phyloP scores from a whole-genome alignment of 495 filamentous ascomycete genomes.

The Penicilliopsis zonata region DNA sequence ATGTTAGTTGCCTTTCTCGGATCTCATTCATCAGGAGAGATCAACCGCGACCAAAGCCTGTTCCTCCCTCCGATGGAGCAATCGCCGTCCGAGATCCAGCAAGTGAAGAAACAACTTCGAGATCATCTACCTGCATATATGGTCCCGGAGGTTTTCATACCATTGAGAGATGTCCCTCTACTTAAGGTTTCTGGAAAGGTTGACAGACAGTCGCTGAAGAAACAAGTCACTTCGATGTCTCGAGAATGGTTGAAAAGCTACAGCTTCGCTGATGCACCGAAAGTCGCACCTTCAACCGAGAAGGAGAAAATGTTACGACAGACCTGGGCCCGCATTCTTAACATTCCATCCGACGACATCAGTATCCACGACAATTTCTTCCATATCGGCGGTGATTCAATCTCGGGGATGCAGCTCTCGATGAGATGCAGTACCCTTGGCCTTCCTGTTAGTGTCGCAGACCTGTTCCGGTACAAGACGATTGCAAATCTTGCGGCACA shows the following conservation, averaged over 20 bases:
- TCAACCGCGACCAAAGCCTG: not conserved
- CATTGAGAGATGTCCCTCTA: conserved; percentile 4
- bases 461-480: conserved; percentile 7
- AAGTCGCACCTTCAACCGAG: conserved; percentile 2
- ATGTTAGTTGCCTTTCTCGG: not conserved
- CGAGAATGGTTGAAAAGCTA: conserved; percentile 3
- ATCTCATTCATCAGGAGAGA: not conserved
- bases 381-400: conserved; percentile 11
- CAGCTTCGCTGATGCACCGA: not conserved
- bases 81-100: not conserved
- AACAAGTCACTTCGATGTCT: conserved; percentile 2
- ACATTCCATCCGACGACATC: conserved; percentile 10
- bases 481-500: conserved; percentile 6
- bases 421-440: not conserved
- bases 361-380: conserved; percentile 15
- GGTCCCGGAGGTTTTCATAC: conserved; percentile 6
- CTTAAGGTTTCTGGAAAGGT: conserved; percentile 10
- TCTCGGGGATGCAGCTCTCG: conserved; percentile 10
- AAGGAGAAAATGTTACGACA: conserved; percentile 14
- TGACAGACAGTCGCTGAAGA: conserved; percentile 3
- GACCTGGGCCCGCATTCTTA: conserved; percentile 13
- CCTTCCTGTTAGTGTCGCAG: conserved; percentile 2
- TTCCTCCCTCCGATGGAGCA: not conserved
- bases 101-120: not conserved
- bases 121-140: conserved; percentile 5